Base-by-base conservation (phyloP, 169 alveolate species). In the Eimeria maxima region DNA sequence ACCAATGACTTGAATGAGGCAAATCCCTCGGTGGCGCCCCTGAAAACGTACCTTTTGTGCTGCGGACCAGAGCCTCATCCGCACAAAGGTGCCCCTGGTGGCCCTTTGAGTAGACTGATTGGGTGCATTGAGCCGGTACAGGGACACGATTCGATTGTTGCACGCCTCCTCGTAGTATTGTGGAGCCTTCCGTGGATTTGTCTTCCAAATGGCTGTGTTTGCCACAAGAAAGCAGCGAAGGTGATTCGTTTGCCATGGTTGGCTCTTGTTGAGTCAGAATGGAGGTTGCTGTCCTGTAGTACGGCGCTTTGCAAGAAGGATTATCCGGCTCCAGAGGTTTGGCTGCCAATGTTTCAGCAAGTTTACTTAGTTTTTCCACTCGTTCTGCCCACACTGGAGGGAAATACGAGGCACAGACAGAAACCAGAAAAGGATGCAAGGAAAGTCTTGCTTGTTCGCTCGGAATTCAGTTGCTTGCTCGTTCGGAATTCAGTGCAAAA, bases 301-400 rank as follows among this genome's bases (percentile, higher is more conserved):
- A 29, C 14, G 38, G n/a, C 42, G 38, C 84, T 22, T 33, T 42
- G 87, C 60, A 44, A 76, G 24, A 76, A 42, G 87, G 60, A 13
- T 42, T 74, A 14, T 24, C n/a, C 16, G 57, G 7, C 14, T 74
- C 55, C 87, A 44, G 20, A 38, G 20, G 63, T 22, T 47, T 76
- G 44, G 63, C 24, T 24, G 60, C 42, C 47, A 63, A 22, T 14
- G 22, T 20, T 45, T 76, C 44, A 45, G 87, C 24, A 42, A 76
- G 38, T 76, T 38, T 44, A 6, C 87, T 47, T 45, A 76, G 44
- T 10, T n/a, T 76, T 44, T 76, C 87, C 87, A 76, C 65, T 44
- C 87, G 42, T 44, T 47, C 42, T 44, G 63, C 33, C 87, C 63
- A 76, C 87, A 42, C 87, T 76, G 87, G 38, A 47, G 24, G 60